A percentile compares a stretch with the other conserved stretches of the same genome.
phyloP scores from a whole-genome alignment of 2,329 filamentous ascomycete genomes.

The Tothia fuscella region DNA sequence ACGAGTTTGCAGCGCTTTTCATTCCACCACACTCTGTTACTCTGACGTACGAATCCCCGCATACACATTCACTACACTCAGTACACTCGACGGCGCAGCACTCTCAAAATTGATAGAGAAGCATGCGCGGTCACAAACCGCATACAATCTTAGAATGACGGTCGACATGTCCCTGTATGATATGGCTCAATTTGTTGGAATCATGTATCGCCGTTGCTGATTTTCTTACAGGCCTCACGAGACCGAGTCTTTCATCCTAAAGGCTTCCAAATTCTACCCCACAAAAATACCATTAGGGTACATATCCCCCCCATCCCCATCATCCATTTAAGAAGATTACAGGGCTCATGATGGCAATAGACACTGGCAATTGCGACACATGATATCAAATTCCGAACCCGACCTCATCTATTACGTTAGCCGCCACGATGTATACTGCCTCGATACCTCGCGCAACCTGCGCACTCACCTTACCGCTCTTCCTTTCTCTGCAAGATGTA shows the following conservation, averaged over 20 bases:
- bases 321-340: neutral
- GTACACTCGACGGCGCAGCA: too few relatives aligned
- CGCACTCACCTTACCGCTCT: conserved; percentile 62
- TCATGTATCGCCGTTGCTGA: neutral
- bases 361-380: conserved; percentile 81
- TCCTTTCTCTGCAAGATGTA: conserved; percentile 61
- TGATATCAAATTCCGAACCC: conserved; percentile 68
- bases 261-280: conserved; percentile 35
- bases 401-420: conserved; percentile 78
- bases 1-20: too few relatives aligned
- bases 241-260: conserved; percentile 32
- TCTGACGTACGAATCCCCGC: too few relatives aligned
- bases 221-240: conserved; percentile 29
- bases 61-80: too few relatives aligned
- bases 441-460: conserved; percentile 57
- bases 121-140: conserved; percentile 4
- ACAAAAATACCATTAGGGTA: conserved; percentile 37
- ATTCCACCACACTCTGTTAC: too few relatives aligned
- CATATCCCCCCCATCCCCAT: conserved; percentile 13
- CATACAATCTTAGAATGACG: conserved; percentile 2
- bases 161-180: conserved; percentile 6
- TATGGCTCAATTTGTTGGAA: neutral
- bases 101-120: too few relatives aligned
- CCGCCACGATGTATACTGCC: conserved; percentile 46
- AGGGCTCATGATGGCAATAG: conserved; percentile 29